These are phyloP conservation scores for Pythium phragmiticola DNA, from an alignment of 352 stramenopile species.

Conservation along the genomic window DNA sequence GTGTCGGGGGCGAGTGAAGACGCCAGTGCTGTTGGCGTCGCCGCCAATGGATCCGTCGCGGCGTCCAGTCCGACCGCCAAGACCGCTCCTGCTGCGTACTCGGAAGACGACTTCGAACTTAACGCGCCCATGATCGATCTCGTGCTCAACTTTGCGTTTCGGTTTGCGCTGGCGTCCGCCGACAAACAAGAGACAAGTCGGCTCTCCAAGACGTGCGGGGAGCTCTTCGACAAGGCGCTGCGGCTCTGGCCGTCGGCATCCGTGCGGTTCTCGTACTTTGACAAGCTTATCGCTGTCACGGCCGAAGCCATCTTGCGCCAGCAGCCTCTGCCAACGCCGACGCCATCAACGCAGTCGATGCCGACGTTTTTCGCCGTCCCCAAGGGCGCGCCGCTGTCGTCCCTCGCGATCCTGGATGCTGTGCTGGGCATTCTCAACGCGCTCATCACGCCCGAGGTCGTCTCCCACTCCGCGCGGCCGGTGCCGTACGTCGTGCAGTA, in stretches of 20 bases:
- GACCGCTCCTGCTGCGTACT: slow-evolving; percentile 25
- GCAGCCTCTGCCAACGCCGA: slow-evolving; percentile 27
- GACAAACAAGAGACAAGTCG: slow-evolving; percentile 88
- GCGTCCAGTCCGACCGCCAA: slow-evolving; percentile 23
- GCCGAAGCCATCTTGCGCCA: slow-evolving; percentile 83
- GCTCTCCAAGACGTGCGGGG: slow-evolving; percentile 85
- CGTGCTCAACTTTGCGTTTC: slow-evolving; percentile 91
- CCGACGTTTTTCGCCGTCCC: slow-evolving; percentile 77
- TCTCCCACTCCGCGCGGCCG: slow-evolving; percentile 63
- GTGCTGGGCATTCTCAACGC: slow-evolving; percentile 88
- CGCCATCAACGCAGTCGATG: slow-evolving; percentile 42
- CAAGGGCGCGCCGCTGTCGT: slow-evolving; percentile 81
- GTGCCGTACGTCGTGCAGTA: slow-evolving; percentile 88
- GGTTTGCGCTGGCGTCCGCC: slow-evolving; percentile 84
- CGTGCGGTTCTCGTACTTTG: slow-evolving; percentile 90
- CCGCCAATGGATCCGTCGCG: not conserved
- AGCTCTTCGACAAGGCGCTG: slow-evolving; percentile 87
- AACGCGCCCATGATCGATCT: slow-evolving; percentile 88
- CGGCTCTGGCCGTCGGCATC: slow-evolving; percentile 80
- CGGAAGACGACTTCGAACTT: slow-evolving; percentile 86
- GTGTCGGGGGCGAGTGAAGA: not conserved
- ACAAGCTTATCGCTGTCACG: slow-evolving; percentile 90
- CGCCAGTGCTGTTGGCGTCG: slow-evolving; percentile 13
- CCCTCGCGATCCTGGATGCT: slow-evolving; percentile 82
- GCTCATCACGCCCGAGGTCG: slow-evolving; percentile 72